phyloP scores from a whole-genome alignment of 2,329 filamentous ascomycete genomes.

The Cercospora sp. region DNA sequence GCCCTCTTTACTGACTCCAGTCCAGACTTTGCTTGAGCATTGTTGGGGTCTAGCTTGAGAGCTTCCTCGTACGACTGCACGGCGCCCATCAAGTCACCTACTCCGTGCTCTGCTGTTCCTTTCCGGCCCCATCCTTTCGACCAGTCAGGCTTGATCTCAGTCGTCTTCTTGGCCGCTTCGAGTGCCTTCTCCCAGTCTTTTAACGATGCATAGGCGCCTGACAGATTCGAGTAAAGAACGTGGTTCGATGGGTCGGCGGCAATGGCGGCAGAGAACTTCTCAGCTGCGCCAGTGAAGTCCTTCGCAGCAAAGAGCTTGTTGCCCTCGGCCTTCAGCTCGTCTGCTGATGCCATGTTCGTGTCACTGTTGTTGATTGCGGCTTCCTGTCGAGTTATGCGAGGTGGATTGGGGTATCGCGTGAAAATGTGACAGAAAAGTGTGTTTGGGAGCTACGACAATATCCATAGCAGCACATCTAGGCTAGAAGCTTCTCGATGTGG shows the following conservation, averaged over 20 bases:
- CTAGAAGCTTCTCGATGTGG: conserved; percentile 10
- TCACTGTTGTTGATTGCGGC: neutral
- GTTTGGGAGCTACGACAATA: neutral
- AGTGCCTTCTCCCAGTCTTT: conserved; percentile 83
- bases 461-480: conserved; percentile 1
- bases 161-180: conserved; percentile 88
- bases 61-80: conserved; percentile 91
- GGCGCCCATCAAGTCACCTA: conserved; percentile 80
- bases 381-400: neutral
- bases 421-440: neutral
- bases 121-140: conserved; percentile 94
- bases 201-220: conserved; percentile 82
- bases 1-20: conserved; percentile 82
- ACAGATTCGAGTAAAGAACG: conserved; percentile 97
- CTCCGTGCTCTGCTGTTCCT: conserved; percentile 84
- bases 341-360: conserved; percentile 54
- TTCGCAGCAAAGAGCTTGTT: conserved; percentile 98
- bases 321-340: conserved; percentile 71
- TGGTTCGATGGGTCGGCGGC: conserved; percentile 85
- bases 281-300: conserved; percentile 91
- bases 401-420: too few species aligned
- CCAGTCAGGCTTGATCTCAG: conserved; percentile 95
- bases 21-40: conserved; percentile 89
- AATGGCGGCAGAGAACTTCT: conserved; percentile 94
- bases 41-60: conserved; percentile 87